These are phyloP conservation scores for Cladochytrium replicatum DNA, from an alignment of 192 early-diverging fungal species.

Conservation along the genomic window DNA sequence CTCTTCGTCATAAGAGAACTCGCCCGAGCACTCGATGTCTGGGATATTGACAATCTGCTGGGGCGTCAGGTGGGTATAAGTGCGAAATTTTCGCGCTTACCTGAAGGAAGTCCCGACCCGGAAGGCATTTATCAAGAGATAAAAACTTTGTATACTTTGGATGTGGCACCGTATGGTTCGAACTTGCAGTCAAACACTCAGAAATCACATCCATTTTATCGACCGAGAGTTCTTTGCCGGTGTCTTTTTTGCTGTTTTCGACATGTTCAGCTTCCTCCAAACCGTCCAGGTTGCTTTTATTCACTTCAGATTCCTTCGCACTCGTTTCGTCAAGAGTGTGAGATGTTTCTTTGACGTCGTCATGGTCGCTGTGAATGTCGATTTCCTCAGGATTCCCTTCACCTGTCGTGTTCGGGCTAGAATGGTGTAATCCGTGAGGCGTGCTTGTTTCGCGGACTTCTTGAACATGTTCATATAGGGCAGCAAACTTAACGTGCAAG, in stretches of 20 bases:
- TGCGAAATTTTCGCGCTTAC: conserved; percentile 19
- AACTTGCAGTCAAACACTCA: too few relatives aligned
- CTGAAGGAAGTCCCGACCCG: conserved; percentile 70
- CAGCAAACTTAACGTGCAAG: conserved; percentile 83
- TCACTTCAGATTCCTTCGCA: too few relatives aligned
- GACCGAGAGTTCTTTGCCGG: too few relatives aligned
- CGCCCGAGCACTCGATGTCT: conserved; percentile 18
- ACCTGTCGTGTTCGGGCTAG: too few relatives aligned
- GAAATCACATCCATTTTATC: too few relatives aligned
- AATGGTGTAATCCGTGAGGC: conserved; percentile 2
- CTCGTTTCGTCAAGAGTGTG: not conserved
- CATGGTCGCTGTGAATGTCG: conserved; percentile 36
- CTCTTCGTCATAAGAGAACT: conserved; percentile 66
- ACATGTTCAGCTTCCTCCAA: too few relatives aligned
- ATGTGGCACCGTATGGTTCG: too few relatives aligned
- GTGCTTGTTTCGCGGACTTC: conserved; percentile 6
- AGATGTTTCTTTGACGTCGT: conserved; percentile 26
- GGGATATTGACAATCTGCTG: conserved; percentile 26
- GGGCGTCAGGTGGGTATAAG: too few relatives aligned
- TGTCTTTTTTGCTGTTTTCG: too few relatives aligned
- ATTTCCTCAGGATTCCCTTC: conserved; percentile 55
- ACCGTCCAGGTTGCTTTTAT: conserved; percentile 1
- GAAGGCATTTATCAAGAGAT: conserved; percentile 87
- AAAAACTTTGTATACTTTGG: conserved; percentile 86
- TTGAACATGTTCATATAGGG: conserved; percentile 43